Evolutionary conservation across 163 green algal species (phyloP).

Genomic region (Volvox carteri): DNA sequence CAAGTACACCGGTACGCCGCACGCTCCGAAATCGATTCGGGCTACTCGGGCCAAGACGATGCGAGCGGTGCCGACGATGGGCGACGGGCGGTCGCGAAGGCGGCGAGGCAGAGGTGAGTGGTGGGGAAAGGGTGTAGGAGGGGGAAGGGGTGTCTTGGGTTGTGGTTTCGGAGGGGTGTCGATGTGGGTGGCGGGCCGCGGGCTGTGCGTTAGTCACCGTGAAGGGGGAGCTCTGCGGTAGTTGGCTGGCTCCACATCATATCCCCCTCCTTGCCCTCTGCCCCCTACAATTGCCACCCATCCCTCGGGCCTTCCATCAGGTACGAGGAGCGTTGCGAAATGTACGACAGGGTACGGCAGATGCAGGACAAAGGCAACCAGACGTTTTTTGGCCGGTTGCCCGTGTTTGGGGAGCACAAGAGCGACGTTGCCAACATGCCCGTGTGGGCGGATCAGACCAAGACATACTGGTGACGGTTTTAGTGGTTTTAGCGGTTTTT

Average conservation of each 20-base stretch:
- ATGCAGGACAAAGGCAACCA: background rate
- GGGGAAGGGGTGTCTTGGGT: too few relatives aligned
- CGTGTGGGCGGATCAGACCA: background rate
- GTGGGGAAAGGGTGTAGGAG: background rate
- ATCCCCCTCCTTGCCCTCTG: background rate
- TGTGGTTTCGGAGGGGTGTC: too few relatives aligned
- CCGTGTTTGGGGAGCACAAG: slow-evolving; percentile 22
- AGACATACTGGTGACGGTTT: slow-evolving; percentile 14
- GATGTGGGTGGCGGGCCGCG: too few relatives aligned
- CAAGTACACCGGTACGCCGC: background rate
- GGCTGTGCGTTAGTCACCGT: too few relatives aligned
- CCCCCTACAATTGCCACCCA: background rate
- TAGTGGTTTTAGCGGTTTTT: background rate
- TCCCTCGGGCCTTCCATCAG: background rate
- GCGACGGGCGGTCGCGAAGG: slow-evolving; percentile 3
- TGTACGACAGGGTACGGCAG: slow-evolving; percentile 53
- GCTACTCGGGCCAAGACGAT: slow-evolving; percentile 17
- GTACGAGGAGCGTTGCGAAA: slow-evolving; percentile 51
- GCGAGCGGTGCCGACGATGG: slow-evolving; percentile 23
- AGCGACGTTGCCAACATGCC: background rate
- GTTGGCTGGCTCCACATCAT: too few relatives aligned
- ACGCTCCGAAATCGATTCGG: background rate
- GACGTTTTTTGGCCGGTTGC: slow-evolving; percentile 9
- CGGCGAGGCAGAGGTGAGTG: slow-evolving; percentile 1
- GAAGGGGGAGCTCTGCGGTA: too few relatives aligned